Evolutionary conservation across 1,139 yeast genomes (phyloP).

Genomic region (Meyerozyma sp.): DNA sequence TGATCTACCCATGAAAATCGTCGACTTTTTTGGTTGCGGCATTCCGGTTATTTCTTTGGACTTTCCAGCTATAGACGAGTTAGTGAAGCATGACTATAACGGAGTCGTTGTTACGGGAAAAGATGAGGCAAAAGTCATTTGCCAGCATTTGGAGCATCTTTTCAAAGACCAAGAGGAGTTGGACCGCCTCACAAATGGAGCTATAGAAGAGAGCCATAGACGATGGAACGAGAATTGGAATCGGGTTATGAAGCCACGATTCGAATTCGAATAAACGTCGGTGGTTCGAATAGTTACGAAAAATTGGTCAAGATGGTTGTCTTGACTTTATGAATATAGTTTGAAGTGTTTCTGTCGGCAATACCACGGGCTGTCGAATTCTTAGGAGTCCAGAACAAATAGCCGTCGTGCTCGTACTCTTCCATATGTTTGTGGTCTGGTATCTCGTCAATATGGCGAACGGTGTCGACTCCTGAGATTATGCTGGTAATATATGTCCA

Average conservation of each 20-base stretch:
- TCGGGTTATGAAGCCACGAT: slow-evolving; percentile 13
- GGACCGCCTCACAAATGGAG: slow-evolving; percentile 55
- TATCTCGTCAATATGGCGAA: slow-evolving; percentile 14
- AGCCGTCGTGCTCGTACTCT: slow-evolving; percentile 41
- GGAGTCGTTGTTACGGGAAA: slow-evolving; percentile 35
- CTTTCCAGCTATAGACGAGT: slow-evolving; percentile 67
- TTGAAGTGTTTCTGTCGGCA: slow-evolving; percentile 31
- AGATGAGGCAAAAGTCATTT: slow-evolving; percentile 46
- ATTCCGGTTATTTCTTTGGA: slow-evolving; percentile 79
- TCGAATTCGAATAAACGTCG: slow-evolving; percentile 7
- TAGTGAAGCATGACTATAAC: slow-evolving; percentile 44
- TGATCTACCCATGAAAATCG: slow-evolving; percentile 95
- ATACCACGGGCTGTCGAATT: slow-evolving; percentile 24
- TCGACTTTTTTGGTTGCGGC: slow-evolving; percentile 96
- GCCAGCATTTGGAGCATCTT: slow-evolving; percentile 39
- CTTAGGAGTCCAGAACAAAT: slow-evolving; percentile 43
- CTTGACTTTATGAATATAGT: background rate
- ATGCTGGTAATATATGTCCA: slow-evolving; percentile 55
- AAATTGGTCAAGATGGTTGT: background rate
- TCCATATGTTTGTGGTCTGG: slow-evolving; percentile 50
- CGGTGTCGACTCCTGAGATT: slow-evolving; percentile 12
- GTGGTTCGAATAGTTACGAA: slow-evolving; percentile 6
- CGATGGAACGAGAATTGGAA: slow-evolving; percentile 83
- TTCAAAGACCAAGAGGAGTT: slow-evolving; percentile 35
- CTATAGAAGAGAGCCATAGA: slow-evolving; percentile 55